Conservation (phyloP, 108 stramenopile species). For the Epipyxis sp. region DNA sequence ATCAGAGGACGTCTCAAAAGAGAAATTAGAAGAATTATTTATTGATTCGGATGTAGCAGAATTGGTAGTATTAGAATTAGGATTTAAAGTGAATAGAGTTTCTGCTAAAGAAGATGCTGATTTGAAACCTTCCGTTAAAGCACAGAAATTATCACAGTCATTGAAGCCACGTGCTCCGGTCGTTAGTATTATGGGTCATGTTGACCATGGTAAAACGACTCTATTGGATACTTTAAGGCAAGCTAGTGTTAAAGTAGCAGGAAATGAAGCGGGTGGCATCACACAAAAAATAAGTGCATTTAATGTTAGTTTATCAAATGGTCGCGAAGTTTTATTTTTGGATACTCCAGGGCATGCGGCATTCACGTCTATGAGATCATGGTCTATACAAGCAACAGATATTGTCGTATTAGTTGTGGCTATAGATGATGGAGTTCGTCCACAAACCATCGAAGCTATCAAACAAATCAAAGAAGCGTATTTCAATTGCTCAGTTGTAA, state of each 20-base stretch:
- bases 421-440: slow-evolving; percentile 86
- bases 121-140: background rate
- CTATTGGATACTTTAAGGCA: slow-evolving; percentile 83
- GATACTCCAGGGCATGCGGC: slow-evolving; percentile 97
- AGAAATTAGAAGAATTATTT: background rate
- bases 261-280: slow-evolving; percentile 94
- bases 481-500: slow-evolving; percentile 68
- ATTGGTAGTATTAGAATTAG: background rate
- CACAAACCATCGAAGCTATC: slow-evolving; percentile 89
- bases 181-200: slow-evolving; percentile 95
- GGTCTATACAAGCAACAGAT: slow-evolving; percentile 86
- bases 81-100: background rate
- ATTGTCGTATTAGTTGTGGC: slow-evolving; percentile 89
- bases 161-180: slow-evolving; percentile 76
- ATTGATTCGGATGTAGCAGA: background rate
- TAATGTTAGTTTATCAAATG: slow-evolving; percentile 45
- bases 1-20: background rate
- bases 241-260: slow-evolving; percentile 55
- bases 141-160: slow-evolving; percentile 16
- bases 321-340: slow-evolving; percentile 72
- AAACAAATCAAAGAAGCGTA: slow-evolving; percentile 75
- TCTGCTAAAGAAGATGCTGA: background rate
- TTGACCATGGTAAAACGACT: slow-evolving; percentile 98
- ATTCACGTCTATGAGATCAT: slow-evolving; percentile 82
- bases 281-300: slow-evolving; percentile 85